Conservation (phyloP, 2,329 filamentous ascomycete genomes). For the Trichoderma sp. region DNA sequence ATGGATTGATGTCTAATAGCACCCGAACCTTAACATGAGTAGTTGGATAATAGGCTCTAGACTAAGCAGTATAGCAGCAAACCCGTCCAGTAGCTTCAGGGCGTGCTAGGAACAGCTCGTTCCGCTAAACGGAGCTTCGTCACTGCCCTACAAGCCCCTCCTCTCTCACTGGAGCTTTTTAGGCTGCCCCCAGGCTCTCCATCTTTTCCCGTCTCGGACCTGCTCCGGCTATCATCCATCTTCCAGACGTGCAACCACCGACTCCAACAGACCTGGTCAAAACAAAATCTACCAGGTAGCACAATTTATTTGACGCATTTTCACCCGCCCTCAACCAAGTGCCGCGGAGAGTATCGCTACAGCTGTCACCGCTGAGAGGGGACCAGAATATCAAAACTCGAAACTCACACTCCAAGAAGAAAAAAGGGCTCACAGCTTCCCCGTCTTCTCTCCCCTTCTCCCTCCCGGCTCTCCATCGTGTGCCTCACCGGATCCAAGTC, state of each 20-base stretch:
- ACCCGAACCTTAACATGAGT: not conserved
- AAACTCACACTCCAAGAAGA: not conserved
- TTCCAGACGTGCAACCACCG: slow-evolving; percentile 6
- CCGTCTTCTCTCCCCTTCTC: not conserved
- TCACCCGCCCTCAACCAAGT: not conserved
- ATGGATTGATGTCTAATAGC: not conserved
- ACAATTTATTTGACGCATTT: not conserved
- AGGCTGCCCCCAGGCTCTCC: slow-evolving; percentile 8
- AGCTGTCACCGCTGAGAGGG: not conserved
- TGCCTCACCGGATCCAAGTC: not conserved
- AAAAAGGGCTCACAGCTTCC: not conserved
- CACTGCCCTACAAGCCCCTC: slow-evolving; percentile 1
- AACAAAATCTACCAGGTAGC: not conserved
- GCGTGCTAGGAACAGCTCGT: not conserved
- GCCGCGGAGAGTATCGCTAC: not conserved
- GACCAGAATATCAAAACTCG: not conserved
- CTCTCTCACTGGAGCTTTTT: not conserved
- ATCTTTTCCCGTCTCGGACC: slow-evolving; percentile 2
- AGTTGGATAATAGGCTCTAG: not conserved
- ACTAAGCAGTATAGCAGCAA: not conserved
- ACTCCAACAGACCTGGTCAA: not conserved
- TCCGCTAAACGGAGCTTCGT: not conserved
- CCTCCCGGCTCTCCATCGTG: not conserved
- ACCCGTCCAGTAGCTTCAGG: not conserved
- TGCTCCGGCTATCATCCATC: not conserved